These are phyloP conservation scores for Pholiota adiposa DNA, from an alignment of 1,284 basidiomycete species.

Conservation along the genomic window DNA sequence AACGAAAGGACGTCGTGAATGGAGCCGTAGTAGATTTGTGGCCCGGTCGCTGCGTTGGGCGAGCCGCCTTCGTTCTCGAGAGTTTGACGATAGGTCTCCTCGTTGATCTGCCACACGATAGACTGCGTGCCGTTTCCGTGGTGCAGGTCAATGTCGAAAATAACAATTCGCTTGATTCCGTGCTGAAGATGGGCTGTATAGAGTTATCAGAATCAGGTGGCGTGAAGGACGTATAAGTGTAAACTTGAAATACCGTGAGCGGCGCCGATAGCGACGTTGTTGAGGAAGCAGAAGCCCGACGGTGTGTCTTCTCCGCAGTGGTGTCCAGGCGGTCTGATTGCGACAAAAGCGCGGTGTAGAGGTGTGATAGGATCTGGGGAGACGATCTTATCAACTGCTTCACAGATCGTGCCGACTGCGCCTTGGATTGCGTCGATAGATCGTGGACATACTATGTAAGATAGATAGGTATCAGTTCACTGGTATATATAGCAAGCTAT, in stretches of 20 bases:
- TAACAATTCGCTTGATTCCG: conserved; percentile 78
- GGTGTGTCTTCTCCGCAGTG: conserved; percentile 90
- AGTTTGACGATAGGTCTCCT: conserved; percentile 75
- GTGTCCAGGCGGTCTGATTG: conserved; percentile 88
- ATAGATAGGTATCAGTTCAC: background rate
- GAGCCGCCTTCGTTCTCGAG: conserved; percentile 54
- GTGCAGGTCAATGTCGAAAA: conserved; percentile 95
- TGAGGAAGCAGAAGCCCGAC: conserved; percentile 92
- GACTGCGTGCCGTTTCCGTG: conserved; percentile 96
- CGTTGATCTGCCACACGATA: conserved; percentile 91
- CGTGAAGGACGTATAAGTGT: background rate
- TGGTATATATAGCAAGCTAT: background rate
- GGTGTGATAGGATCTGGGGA: conserved; percentile 8
- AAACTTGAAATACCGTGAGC: conserved; percentile 72
- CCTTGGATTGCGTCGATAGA: conserved; percentile 79
- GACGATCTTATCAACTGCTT: conserved; percentile 79
- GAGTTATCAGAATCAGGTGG: background rate
- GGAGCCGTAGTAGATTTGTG: conserved; percentile 86
- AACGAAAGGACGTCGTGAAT: conserved; percentile 92
- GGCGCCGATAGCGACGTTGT: conserved; percentile 90
- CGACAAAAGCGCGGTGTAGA: conserved; percentile 73
- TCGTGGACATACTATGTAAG: conserved; percentile 66
- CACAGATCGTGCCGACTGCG: conserved; percentile 79
- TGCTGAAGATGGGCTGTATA: conserved; percentile 80
- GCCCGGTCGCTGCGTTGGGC: conserved; percentile 47